Percentiles rank a stretch among this genome's conserved stretches.
Conservation (phyloP, 1,284 basidiomycete species). For the Ustilago lituana region DNA sequence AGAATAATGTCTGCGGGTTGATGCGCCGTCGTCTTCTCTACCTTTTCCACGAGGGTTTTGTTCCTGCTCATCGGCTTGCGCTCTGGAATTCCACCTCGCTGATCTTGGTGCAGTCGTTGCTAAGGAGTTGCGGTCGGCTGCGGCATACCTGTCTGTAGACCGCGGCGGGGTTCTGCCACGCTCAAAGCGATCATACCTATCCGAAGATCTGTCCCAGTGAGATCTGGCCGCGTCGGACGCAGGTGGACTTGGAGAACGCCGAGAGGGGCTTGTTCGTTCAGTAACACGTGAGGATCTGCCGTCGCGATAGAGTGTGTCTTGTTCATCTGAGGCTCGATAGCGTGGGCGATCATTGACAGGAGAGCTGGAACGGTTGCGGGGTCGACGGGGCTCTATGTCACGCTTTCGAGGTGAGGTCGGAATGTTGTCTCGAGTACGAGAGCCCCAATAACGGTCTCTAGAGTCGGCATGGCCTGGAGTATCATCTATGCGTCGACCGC, state of each 20-base stretch:
- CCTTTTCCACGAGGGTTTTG: neutral
- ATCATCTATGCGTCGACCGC: slow-evolving; percentile 29
- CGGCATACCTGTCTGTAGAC: slow-evolving; percentile 3
- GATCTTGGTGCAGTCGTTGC: neutral
- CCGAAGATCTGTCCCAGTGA: slow-evolving; percentile 5
- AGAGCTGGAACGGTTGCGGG: slow-evolving; percentile 21
- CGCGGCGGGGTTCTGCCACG: slow-evolving; percentile 19
- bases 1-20: slow-evolving; percentile 11
- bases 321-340: slow-evolving; percentile 3
- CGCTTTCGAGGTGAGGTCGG: slow-evolving; percentile 26
- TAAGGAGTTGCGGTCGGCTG: neutral
- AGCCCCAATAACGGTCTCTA: slow-evolving; percentile 2
- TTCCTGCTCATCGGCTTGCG: slow-evolving; percentile 9
- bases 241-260: slow-evolving; percentile 23
- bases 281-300: slow-evolving; percentile 6
- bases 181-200: slow-evolving; percentile 15
- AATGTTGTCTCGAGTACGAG: slow-evolving; percentile 7
- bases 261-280: slow-evolving; percentile 16
- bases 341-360: slow-evolving; percentile 7
- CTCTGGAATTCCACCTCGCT: slow-evolving; percentile 17
- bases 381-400: slow-evolving; percentile 1
- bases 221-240: neutral
- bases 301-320: slow-evolving; percentile 11
- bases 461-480: neutral
- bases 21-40: slow-evolving; percentile 3